phyloP scores from a whole-genome alignment of 768 basidiomycete genomes.

The Kwoniella bestiolae region DNA sequence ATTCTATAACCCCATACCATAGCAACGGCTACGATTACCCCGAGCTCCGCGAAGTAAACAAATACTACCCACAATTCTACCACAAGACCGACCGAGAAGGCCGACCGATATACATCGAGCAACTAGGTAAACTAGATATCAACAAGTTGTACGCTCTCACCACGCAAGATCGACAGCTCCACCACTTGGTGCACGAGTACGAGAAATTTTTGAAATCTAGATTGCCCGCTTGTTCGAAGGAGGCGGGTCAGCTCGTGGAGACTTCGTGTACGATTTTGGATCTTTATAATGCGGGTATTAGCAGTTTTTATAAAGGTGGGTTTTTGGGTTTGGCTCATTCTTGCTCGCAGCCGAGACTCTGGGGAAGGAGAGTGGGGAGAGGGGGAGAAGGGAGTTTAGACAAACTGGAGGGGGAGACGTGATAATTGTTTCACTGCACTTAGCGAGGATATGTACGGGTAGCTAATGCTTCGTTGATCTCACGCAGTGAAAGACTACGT shows the following conservation, averaged over 20 bases:
- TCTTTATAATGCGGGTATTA: conserved; percentile 67
- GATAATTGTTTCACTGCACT: too few relatives aligned
- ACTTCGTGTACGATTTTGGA: conserved; percentile 98
- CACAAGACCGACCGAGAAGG: conserved; percentile 97
- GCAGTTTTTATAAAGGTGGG: conserved; percentile 75
- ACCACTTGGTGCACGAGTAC: conserved; percentile 89
- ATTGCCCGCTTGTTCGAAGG: conserved; percentile 70
- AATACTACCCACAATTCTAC: conserved; percentile 94
- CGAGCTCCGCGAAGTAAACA: conserved; percentile 80
- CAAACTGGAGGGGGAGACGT: too few relatives aligned
- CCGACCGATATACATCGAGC: conserved; percentile 92
- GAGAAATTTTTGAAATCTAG: conserved; percentile 82
- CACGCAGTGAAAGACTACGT: conserved; percentile 80
- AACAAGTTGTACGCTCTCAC: conserved; percentile 78
- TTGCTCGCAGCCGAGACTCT: too few relatives aligned
- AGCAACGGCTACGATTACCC: conserved; percentile 72
- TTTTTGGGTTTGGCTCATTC: conserved; percentile 9
- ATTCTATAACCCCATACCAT: too few relatives aligned
- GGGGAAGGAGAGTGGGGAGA: neutral
- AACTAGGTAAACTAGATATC: conserved; percentile 86
- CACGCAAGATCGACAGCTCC: conserved; percentile 81
- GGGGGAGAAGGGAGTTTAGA: neutral
- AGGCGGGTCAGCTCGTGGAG: conserved; percentile 84
- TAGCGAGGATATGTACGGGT: neutral
- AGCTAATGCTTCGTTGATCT: neutral